These are phyloP conservation scores for Colletotrichum orbiculare DNA, from an alignment of 2,329 filamentous ascomycete species.

Conservation along the genomic window DNA sequence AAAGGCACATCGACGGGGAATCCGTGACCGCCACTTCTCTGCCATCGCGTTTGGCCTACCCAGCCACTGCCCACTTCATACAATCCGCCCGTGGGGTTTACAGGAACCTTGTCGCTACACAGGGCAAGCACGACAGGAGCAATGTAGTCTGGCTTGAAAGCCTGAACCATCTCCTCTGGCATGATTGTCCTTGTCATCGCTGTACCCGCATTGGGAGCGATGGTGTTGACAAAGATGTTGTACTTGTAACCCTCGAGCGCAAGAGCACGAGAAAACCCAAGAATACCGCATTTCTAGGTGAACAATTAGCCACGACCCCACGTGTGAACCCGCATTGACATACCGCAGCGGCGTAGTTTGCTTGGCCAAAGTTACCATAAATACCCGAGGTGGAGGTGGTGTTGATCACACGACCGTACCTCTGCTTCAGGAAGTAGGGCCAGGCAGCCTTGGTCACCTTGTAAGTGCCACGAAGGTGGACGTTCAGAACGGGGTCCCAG, in stretches of 20 bases:
- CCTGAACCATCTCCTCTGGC: constrained; percentile 97
- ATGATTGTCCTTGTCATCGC: constrained; percentile 94
- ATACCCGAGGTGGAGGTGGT: constrained; percentile 97
- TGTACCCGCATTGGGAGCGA: constrained; percentile 96
- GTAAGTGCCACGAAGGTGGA: constrained; percentile 94
- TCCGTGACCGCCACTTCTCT: constrained; percentile 86
- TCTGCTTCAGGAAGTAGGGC: constrained; percentile 98
- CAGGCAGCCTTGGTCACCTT: constrained; percentile 97
- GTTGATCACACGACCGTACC: constrained; percentile 97
- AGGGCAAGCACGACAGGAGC: constrained; percentile 91
- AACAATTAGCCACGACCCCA: constrained; percentile 36
- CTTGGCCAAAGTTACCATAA: constrained; percentile 98
- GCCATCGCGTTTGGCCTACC: constrained; percentile 93
- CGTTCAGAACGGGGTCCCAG: constrained; percentile 92
- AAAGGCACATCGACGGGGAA: constrained; percentile 89
- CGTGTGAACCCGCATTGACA: constrained; percentile 47
- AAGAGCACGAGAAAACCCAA: constrained; percentile 93
- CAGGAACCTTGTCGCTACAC: constrained; percentile 84
- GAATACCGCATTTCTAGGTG: constrained; percentile 85
- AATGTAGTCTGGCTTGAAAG: constrained; percentile 99
- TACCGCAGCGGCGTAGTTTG: constrained; percentile 93
- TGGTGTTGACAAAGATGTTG: constrained; percentile 98
- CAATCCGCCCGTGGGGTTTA: constrained; percentile 84
- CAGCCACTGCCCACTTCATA: constrained; percentile 97
- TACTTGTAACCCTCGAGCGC: constrained; percentile 95